Evolutionary conservation across 768 basidiomycete species (phyloP).

Genomic region (Collybia sordida): DNA sequence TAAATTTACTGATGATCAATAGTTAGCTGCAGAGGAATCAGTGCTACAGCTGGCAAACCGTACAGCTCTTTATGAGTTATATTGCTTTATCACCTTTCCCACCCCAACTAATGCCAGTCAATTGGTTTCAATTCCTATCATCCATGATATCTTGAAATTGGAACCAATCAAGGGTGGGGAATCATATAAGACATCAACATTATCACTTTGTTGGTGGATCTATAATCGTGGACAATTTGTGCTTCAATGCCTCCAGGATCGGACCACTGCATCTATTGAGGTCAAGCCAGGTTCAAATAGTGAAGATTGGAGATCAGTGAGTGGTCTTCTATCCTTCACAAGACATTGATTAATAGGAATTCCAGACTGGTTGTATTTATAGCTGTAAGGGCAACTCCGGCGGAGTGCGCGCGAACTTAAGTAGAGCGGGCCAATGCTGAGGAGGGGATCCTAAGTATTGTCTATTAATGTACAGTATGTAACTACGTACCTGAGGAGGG

Average conservation of each 20-base stretch:
- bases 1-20: neutral
- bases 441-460: too few species aligned
- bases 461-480: too few species aligned
- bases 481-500: too few species aligned
- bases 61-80: neutral
- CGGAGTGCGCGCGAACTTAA: too few species aligned
- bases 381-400: too few species aligned
- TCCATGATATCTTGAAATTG: neutral
- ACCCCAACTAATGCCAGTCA: neutral
- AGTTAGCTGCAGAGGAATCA: neutral
- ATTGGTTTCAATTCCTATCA: neutral
- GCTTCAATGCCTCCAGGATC: neutral
- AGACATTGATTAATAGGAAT: too few species aligned
- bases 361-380: slow-evolving; percentile 15
- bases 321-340: neutral
- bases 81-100: neutral
- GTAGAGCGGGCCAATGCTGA: too few species aligned
- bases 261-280: neutral
- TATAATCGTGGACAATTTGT: neutral
- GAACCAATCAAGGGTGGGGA: neutral
- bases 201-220: neutral
- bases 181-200: neutral
- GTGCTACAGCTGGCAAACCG: neutral
- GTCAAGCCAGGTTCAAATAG: neutral
- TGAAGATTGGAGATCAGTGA: neutral